Evolutionary conservation across 345 rosid species (phyloP).

Genomic region (Eucalyptus rudis): DNA sequence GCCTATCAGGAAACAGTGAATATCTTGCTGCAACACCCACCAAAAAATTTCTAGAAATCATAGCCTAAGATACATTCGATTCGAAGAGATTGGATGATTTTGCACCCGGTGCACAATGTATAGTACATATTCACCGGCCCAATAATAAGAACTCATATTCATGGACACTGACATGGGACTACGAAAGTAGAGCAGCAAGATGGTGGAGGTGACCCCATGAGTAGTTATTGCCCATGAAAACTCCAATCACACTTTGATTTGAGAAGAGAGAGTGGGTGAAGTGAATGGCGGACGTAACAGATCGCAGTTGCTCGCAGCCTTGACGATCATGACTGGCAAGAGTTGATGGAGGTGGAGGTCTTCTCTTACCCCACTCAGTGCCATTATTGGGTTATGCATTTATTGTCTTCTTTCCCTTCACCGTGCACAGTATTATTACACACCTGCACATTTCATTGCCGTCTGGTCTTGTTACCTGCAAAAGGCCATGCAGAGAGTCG

Average conservation of each 20-base stretch:
- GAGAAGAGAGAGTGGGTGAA: background rate
- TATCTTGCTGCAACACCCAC: background rate
- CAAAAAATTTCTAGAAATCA: background rate
- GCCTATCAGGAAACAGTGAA: background rate
- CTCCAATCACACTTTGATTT: background rate
- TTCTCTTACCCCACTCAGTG: background rate
- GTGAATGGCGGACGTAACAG: background rate
- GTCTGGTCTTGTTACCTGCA: background rate
- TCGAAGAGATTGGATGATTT: background rate
- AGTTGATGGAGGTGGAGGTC: background rate
- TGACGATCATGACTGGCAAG: background rate
- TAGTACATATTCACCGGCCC: background rate
- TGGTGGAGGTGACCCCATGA: background rate
- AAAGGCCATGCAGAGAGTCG: background rate
- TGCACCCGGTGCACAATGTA: background rate
- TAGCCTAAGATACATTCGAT: background rate
- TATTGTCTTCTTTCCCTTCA: background rate
- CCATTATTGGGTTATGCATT: background rate
- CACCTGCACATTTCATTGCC: background rate
- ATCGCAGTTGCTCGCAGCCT: background rate
- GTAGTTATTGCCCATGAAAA: background rate
- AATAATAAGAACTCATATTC: background rate
- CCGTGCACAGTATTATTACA: background rate
- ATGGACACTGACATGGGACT: background rate
- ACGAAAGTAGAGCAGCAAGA: background rate